Conservation (phyloP, 208 protist species). For the Blastocrithidia nonstop region DNA sequence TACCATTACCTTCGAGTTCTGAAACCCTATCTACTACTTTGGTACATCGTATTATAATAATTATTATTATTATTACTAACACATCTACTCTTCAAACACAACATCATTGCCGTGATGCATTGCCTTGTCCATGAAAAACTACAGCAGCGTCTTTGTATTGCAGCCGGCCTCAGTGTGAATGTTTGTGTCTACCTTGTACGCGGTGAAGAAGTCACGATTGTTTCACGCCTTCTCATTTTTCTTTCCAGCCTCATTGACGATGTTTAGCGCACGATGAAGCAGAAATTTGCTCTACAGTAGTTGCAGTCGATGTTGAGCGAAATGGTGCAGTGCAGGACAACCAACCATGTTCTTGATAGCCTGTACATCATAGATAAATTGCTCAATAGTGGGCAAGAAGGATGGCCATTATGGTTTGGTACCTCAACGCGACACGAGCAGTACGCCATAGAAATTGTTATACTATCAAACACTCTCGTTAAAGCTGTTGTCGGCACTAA, state of each 20-base stretch:
- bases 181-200: conserved; percentile 85
- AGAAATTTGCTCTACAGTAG: conserved; percentile 87
- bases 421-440: conserved; percentile 49
- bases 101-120: conserved; percentile 79
- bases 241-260: conserved; percentile 62
- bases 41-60: no score
- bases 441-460: conserved; percentile 83
- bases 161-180: conserved; percentile 77
- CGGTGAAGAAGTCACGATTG: conserved; percentile 83
- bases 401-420: conserved; percentile 55
- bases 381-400: conserved; percentile 50
- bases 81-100: conserved; percentile 69
- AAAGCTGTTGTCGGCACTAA: conserved; percentile 49
- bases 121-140: conserved; percentile 85
- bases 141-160: conserved; percentile 72
- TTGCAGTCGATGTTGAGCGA: conserved; percentile 73
- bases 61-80: no score
- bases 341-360: conserved; percentile 29
- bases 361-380: conserved; percentile 76
- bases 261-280: conserved; percentile 87
- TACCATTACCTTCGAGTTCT: no score
- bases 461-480: conserved; percentile 78
- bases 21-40: no score
- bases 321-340: conserved; percentile 65
- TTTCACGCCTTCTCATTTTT: conserved; percentile 79